Base-by-base conservation (phyloP, 352 stramenopile species). In the Globisporangium recalcitrans region DNA sequence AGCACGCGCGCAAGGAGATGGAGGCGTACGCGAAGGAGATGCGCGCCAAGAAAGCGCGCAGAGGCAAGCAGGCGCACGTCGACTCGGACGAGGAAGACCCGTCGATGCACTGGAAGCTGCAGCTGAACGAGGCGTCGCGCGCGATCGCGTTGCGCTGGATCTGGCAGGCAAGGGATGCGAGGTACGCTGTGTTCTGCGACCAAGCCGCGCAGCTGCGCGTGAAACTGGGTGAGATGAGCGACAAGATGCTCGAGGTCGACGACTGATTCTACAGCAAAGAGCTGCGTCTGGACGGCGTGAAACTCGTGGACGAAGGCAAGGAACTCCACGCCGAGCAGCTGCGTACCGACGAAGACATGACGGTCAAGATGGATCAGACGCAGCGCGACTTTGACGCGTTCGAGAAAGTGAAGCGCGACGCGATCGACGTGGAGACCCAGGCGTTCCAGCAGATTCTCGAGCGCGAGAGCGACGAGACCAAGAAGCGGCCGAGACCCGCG, bases 201-300 rank as follows among this genome's bases (percentile, higher is more conserved):
- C 67, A 80, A 16, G 72, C 85, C 0, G 62, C 70, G 21, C 69
- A 93, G 22, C 66, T 97, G 16, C 77, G 90, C 13, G 64, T 54
- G 11, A 72, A 78, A 26, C 52, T 93, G 9, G 69, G 77, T n/a
- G 65, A 48, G 6, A 75, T 92, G n/a, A 71, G 79, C 34, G 75
- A 72, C 22, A 79, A 95, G 52, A 97, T 98, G 68, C 82, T 88
- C 4, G 85, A 94, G 62, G 87, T 94, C n/a, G 91, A 98, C 56
- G 90, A 98, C 72, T 98, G 93, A 90, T 98, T 95, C 70, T 98
- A 88, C 58, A 84, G 86, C 1, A 85, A 84, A 8, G 93, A 97
- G 55, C 64, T 98, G 58, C 82, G 88, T 5, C 55, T 97, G 51
- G 87, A 93, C 56, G 91, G 88, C 14, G 58, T 81, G n/a, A 69